Evolutionary conservation across 2,329 filamentous ascomycete genomes (phyloP), one percentile per base, ranked within the genome.

Genomic region (Rhinocladiella similis): DNA sequence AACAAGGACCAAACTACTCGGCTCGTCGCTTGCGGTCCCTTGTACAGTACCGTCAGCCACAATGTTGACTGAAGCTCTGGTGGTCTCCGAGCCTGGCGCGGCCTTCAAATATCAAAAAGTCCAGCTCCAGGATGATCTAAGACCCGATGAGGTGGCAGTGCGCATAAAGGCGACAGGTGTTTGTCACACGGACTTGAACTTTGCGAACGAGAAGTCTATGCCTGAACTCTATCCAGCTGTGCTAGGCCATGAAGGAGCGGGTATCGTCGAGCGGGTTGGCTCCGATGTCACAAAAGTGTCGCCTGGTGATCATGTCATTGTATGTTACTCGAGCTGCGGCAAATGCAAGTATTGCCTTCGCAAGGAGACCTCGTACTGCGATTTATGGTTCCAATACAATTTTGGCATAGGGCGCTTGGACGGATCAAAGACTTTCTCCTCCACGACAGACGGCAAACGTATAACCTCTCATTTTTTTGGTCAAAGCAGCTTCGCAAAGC

Each of bases 121-220:
- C 68, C 50, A 60, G 43, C 61, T 65, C 14, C 85, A 89, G 65
- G 91, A 96, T 50, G 81, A 80, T 59, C 91, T 92, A 43, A 90
- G 87, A 19, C 86, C 91, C 46, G 91, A 96, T 77, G 90, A 96
- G 77, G 89, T 96, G 64, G 87, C 96, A 62, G 79, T 96, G 75
- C 92, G 94, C 76, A 83, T 96, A 80, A 91, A 91, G 75, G 95
- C 84, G 80, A 89, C 87, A 16, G 91, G 91, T 70, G 90, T 96
- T 65, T 96, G 91, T 81, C 91, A 95, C 79, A 94, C 90, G 20
- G 90, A 95, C 73, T 80, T 87, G 2, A 84, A 87, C 70, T 65
- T 65, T 52, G 18, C 60, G 14, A 53, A 57, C 29, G 62, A 65
- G 35, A 50, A 54, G 38, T 45, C 57, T 14, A 60, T 62, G 59